phyloP scores from a whole-genome alignment of 2,329 filamentous ascomycete species.

The Hymenotorrendiella dingleyae region DNA sequence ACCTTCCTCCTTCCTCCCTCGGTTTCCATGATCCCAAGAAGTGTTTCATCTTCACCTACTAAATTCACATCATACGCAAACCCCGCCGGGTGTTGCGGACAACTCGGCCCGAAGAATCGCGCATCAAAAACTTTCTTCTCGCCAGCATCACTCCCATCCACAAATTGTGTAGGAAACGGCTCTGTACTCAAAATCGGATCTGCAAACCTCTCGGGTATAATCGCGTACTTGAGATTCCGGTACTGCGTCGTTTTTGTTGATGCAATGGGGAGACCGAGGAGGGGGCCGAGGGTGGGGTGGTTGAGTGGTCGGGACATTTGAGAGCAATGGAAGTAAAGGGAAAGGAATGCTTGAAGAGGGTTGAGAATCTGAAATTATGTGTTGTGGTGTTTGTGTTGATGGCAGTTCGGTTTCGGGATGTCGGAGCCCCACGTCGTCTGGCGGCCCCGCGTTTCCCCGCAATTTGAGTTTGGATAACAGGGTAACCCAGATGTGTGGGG shows the following conservation, averaged over 20 bases:
- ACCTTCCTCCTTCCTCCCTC: slow-evolving; percentile 12
- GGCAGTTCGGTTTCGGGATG: too few species aligned
- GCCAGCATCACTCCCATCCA: too few species aligned
- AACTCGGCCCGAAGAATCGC: slow-evolving; percentile 32
- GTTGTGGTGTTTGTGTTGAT: too few species aligned
- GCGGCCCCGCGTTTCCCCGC: too few species aligned
- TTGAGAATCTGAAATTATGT: too few species aligned
- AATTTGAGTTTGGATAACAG: too few species aligned
- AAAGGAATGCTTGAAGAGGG: background rate
- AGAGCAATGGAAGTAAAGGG: background rate
- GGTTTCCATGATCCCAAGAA: too few species aligned
- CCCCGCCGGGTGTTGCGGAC: slow-evolving; percentile 27
- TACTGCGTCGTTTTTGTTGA: slow-evolving; percentile 26
- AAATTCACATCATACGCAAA: slow-evolving; percentile 15
- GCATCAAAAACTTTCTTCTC: slow-evolving; percentile 27
- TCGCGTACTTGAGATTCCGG: slow-evolving; percentile 32
- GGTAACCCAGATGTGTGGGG: too few species aligned
- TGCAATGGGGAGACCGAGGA: slow-evolving; percentile 10
- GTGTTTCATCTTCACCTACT: slow-evolving; percentile 14
- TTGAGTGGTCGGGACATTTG: background rate
- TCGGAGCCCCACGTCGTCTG: too few species aligned
- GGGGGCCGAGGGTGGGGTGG: slow-evolving; percentile 9
- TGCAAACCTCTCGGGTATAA: slow-evolving; percentile 30
- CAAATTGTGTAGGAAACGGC: background rate
- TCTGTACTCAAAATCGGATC: slow-evolving; percentile 21